Percentiles rank a stretch among this genome's conserved stretches.
Conservation (phyloP, 805 yeast species). For the Pichia manshurica region DNA sequence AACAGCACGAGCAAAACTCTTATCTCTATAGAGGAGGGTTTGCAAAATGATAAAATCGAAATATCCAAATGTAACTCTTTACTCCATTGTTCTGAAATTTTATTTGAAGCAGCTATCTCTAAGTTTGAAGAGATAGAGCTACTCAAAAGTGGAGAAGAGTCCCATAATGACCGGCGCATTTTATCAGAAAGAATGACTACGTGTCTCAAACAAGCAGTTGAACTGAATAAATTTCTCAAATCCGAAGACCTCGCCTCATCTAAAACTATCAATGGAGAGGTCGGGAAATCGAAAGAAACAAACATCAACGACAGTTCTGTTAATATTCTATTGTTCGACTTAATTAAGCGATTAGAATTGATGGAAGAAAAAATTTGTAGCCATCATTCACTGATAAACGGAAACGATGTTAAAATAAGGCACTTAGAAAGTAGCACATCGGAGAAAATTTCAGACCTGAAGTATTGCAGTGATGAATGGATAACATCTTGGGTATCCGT, state of each 20-base stretch:
- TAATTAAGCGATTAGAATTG: slow-evolving; percentile 15
- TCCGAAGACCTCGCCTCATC: background rate
- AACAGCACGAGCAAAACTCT: slow-evolving; percentile 1
- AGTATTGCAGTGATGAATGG: slow-evolving; percentile 19
- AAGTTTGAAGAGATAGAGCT: slow-evolving; percentile 22
- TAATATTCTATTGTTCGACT: slow-evolving; percentile 18
- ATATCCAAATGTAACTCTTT: slow-evolving; percentile 25
- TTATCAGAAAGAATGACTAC: slow-evolving; percentile 13
- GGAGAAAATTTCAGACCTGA: slow-evolving; percentile 13
- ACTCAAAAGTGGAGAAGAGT: background rate
- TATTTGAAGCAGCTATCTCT: slow-evolving; percentile 26
- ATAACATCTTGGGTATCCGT: slow-evolving; percentile 27
- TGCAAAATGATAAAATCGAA: slow-evolving; percentile 20
- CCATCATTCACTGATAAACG: slow-evolving; percentile 10
- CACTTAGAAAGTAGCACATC: slow-evolving; percentile 8
- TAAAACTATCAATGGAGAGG: background rate
- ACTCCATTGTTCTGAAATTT: slow-evolving; percentile 22
- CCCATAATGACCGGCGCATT: background rate
- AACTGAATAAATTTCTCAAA: slow-evolving; percentile 10
- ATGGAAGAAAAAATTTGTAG: slow-evolving; percentile 7
- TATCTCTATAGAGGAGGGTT: slow-evolving; percentile 7
- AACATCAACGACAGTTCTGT: slow-evolving; percentile 19
- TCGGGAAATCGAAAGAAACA: background rate
- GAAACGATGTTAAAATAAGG: slow-evolving; percentile 10
- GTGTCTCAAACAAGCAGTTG: slow-evolving; percentile 18